A percentile compares a stretch with the other conserved stretches of the same genome.
phyloP scores from a whole-genome alignment of 75 land plant species.

The Chamaecyparis obtusa region DNA sequence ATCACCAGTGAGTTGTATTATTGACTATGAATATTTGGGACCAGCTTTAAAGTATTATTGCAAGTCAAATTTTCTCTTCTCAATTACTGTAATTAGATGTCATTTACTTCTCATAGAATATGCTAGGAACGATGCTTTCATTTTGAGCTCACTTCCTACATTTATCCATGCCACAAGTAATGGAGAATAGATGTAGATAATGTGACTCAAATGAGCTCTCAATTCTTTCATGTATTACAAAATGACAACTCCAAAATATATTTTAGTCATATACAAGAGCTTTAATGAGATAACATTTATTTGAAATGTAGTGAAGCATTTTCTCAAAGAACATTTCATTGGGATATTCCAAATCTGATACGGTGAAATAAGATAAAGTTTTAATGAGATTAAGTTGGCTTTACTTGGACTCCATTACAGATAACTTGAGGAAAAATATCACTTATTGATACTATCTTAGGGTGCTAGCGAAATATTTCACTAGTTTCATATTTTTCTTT shows the following conservation, averaged over 20 bases:
- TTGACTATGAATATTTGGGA: too few relatives aligned
- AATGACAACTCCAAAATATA: not conserved
- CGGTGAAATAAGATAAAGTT: too few relatives aligned
- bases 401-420: too few relatives aligned
- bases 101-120: not conserved
- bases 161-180: not conserved
- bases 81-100: slow-evolving; percentile 20
- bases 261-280: not conserved
- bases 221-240: not conserved
- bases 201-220: slow-evolving; percentile 3
- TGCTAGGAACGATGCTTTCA: not conserved
- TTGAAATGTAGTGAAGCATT: not conserved
- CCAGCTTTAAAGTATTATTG: slow-evolving; percentile 74
- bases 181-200: not conserved
- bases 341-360: not conserved
- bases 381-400: too few relatives aligned
- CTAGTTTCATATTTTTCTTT: too few relatives aligned
- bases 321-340: not conserved
- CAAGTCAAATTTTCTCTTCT: slow-evolving; percentile 76
- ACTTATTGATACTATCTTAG: too few relatives aligned
- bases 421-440: too few relatives aligned
- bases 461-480: too few relatives aligned
- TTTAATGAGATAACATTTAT: not conserved
- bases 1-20: too few relatives aligned
- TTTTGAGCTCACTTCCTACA: slow-evolving; percentile 8